A percentile compares a stretch with the other conserved stretches of the same genome.
phyloP scores from a whole-genome alignment of 2,329 filamentous ascomycete genomes.

The Cryphonectria parasitica region DNA sequence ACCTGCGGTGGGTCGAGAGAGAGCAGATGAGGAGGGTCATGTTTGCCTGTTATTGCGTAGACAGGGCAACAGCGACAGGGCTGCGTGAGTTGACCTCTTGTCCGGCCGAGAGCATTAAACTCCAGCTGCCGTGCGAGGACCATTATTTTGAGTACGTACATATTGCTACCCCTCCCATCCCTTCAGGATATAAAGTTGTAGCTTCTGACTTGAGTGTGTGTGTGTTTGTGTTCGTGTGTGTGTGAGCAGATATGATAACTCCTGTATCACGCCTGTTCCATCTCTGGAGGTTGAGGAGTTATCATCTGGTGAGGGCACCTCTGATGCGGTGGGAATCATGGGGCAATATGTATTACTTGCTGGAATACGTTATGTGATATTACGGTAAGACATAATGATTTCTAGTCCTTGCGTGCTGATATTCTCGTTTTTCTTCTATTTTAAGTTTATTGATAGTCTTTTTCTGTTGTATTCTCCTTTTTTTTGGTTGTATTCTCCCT shows the following conservation, averaged over 20 bases:
- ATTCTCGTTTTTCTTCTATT: neutral
- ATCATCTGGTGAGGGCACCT: neutral
- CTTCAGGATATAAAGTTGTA: neutral
- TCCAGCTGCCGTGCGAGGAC: conserved; percentile 9
- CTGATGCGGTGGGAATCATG: conserved; percentile 1
- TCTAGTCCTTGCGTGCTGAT: neutral
- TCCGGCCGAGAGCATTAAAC: conserved; percentile 11
- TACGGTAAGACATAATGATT: conserved; percentile 1
- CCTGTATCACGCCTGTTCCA: conserved; percentile 5
- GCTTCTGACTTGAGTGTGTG: neutral
- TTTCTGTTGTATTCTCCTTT: neutral
- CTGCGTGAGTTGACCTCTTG: conserved; percentile 7
- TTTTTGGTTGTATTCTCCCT: neutral
- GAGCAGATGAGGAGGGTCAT: conserved; percentile 9
- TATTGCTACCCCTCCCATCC: neutral
- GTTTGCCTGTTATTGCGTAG: conserved; percentile 12
- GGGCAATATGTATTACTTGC: neutral
- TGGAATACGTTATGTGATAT: conserved; percentile 5
- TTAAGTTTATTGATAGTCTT: too few relatives aligned
- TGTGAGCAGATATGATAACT: neutral
- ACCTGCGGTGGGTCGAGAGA: conserved; percentile 2
- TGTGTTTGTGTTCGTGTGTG: too few relatives aligned
- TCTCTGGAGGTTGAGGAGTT: neutral
- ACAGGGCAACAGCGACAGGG: conserved; percentile 5
- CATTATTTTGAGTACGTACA: conserved; percentile 9